Evolutionary conservation across 2,329 filamentous ascomycete species (phyloP).

Genomic region (Cytospora mali): DNA sequence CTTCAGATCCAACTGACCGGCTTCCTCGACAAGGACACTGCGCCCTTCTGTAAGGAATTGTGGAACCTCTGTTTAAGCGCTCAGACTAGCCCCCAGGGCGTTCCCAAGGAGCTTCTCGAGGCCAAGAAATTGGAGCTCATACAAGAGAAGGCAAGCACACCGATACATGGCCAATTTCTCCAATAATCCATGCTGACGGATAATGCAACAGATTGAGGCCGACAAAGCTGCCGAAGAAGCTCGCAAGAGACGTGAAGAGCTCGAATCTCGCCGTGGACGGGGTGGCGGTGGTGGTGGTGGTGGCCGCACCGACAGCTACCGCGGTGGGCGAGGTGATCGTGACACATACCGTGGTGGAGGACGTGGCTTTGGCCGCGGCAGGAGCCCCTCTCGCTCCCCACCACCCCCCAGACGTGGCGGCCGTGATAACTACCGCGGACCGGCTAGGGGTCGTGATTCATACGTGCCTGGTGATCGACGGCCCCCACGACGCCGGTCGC

Average conservation of each 20-base stretch:
- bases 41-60: conserved; percentile 87
- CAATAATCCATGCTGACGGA: conserved; percentile 1
- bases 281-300: conserved; percentile 34
- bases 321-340: conserved; percentile 56
- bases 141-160: conserved; percentile 79
- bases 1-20: conserved; percentile 93
- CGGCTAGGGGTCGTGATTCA: conserved; percentile 47
- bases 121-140: conserved; percentile 95
- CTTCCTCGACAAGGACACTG: conserved; percentile 90
- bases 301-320: conserved; percentile 53
- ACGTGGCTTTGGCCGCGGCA: conserved; percentile 48
- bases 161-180: background rate
- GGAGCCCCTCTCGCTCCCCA: conserved; percentile 52
- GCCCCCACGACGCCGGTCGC: conserved; percentile 44
- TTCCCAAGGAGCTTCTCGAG: conserved; percentile 91
- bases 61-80: conserved; percentile 92
- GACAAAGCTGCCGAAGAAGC: conserved; percentile 79
- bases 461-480: conserved; percentile 56
- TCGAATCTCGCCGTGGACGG: conserved; percentile 62
- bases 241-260: conserved; percentile 70
- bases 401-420: conserved; percentile 48
- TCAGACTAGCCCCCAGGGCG: conserved; percentile 83
- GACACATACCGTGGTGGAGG: conserved; percentile 47
- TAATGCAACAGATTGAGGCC: conserved; percentile 66
- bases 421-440: conserved; percentile 42